These are phyloP conservation scores for Globisporangium paddicum DNA, from an alignment of 352 stramenopile genomes.

Conservation along the genomic window DNA sequence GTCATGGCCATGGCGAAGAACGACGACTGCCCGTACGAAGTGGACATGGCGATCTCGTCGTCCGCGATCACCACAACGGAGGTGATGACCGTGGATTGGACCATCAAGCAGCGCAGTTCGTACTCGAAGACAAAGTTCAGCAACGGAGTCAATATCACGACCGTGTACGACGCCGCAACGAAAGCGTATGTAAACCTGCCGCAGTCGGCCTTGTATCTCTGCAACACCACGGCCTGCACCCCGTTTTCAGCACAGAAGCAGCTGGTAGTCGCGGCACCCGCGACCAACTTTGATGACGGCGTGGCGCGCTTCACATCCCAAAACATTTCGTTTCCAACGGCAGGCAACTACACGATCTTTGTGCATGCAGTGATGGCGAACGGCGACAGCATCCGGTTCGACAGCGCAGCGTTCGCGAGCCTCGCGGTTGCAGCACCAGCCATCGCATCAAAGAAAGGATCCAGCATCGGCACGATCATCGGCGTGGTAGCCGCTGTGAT, in stretches of 20 bases:
- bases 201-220: slow-evolving; percentile 39
- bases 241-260: slow-evolving; percentile 36
- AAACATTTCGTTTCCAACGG: slow-evolving; percentile 26
- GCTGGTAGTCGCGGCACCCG: slow-evolving; percentile 20
- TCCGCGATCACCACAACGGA: slow-evolving; percentile 15
- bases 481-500: slow-evolving; percentile 29
- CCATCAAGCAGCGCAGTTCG: slow-evolving; percentile 18
- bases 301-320: slow-evolving; percentile 15
- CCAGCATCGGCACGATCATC: slow-evolving; percentile 21
- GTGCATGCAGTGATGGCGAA: slow-evolving; percentile 40
- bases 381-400: slow-evolving; percentile 34
- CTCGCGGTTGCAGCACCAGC: slow-evolving; percentile 23
- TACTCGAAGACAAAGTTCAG: slow-evolving; percentile 18
- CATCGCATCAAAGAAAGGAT: slow-evolving; percentile 17
- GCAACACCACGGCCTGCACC: slow-evolving; percentile 29
- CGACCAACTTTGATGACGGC: slow-evolving; percentile 32
- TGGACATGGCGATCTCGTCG: slow-evolving; percentile 28
- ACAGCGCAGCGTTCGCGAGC: slow-evolving; percentile 32
- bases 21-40: slow-evolving; percentile 37
- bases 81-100: slow-evolving; percentile 24
- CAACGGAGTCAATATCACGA: slow-evolving; percentile 24
- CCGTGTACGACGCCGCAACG: slow-evolving; percentile 27
- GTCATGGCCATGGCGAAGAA: slow-evolving; percentile 28
- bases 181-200: slow-evolving; percentile 31
- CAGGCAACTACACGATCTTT: slow-evolving; percentile 47